Evolutionary conservation across 148 eudicot genomes (phyloP).

Genomic region (Rheum nobile): DNA sequence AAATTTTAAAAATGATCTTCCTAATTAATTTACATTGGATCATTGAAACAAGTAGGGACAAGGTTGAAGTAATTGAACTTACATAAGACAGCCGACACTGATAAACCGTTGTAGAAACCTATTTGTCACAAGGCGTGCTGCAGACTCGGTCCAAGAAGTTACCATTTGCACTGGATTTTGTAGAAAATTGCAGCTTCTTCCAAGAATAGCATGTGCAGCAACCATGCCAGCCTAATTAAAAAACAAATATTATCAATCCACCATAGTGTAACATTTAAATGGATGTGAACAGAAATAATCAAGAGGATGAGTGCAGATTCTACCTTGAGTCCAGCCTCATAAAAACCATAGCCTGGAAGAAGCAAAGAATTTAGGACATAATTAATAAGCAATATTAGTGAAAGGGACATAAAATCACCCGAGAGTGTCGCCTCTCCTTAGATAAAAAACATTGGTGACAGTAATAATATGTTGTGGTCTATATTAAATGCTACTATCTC

Average conservation of each 20-base stretch:
- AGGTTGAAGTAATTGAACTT: conserved; percentile 21
- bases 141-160: conserved; percentile 55
- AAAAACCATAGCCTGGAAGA: conserved; percentile 75
- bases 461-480: not conserved
- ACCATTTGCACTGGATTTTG: conserved; percentile 80
- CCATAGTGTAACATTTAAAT: no score
- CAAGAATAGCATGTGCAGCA: conserved; percentile 53
- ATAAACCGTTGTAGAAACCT: conserved; percentile 54
- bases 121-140: conserved; percentile 58
- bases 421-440: no score
- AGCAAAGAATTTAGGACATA: not conserved
- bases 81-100: conserved; percentile 65
- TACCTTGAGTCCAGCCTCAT: conserved; percentile 96
- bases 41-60: not conserved
- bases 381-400: not conserved
- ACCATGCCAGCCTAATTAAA: conserved; percentile 56
- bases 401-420: no score
- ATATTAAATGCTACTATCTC: not conserved
- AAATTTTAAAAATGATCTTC: no score
- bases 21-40: no score
- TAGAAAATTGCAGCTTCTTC: conserved; percentile 23
- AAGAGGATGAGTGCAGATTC: not conserved
- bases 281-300: not conserved
- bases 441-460: no score
- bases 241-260: not conserved